These are phyloP conservation scores for Sporothrix pseudoabietina DNA, from an alignment of 2,329 filamentous ascomycete genomes.

Conservation along the genomic window DNA sequence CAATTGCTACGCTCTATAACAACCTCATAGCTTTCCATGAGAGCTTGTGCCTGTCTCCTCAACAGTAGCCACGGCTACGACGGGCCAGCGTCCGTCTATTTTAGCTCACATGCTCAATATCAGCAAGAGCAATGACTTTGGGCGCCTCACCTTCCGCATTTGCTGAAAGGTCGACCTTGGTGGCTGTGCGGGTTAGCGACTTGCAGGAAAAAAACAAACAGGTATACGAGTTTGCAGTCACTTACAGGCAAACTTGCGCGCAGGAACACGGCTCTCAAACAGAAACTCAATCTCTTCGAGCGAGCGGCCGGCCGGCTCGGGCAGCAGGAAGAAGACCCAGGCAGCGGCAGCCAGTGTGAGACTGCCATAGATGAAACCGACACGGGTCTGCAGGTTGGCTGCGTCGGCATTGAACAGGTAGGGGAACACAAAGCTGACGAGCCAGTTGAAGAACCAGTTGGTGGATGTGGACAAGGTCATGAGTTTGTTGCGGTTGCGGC, in stretches of 20 bases:
- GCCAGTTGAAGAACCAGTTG: slow-evolving; percentile 13
- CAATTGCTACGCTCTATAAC: background rate
- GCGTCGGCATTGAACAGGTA: slow-evolving; percentile 18
- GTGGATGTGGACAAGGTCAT: background rate
- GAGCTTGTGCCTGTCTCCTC: background rate
- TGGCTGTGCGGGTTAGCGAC: background rate
- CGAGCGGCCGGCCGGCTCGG: slow-evolving; percentile 2
- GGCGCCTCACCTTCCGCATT: background rate
- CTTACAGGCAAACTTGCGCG: slow-evolving; percentile 15
- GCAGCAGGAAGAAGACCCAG: slow-evolving; percentile 5
- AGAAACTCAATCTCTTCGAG: slow-evolving; percentile 16
- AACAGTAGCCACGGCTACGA: background rate
- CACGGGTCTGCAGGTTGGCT: slow-evolving; percentile 1
- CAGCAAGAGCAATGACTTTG: background rate
- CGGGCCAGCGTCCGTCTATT: background rate
- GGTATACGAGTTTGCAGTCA: background rate
- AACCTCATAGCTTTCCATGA: background rate
- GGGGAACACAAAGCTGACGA: slow-evolving; percentile 11
- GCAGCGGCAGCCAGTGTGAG: background rate
- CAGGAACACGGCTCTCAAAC: slow-evolving; percentile 1
- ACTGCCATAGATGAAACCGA: slow-evolving; percentile 15
- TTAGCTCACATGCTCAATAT: background rate
- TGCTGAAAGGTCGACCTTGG: background rate
- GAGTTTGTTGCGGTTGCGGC: slow-evolving; percentile 16
- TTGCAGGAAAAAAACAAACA: too few species aligned